Percentiles rank a stretch among this genome's conserved stretches.
Conservation (phyloP, 2,329 filamentous ascomycete genomes). For the Fusarium praegraminearum region DNA sequence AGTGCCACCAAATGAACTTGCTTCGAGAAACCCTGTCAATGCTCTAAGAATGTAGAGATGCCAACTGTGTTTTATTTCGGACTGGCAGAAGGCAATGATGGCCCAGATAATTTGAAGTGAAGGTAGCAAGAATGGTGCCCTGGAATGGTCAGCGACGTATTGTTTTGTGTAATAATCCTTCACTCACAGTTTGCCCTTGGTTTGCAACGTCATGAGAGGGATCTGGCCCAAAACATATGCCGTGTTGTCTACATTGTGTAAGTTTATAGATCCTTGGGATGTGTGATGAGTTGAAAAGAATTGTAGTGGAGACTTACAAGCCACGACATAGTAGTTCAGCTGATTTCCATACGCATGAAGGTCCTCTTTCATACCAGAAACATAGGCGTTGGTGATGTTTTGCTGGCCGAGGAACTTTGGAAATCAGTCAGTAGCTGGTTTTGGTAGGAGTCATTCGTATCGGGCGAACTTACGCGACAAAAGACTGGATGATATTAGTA, state of each 20-base stretch:
- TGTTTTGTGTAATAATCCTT: too few species aligned
- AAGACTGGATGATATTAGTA: not conserved
- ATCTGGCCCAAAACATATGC: slow-evolving; percentile 10
- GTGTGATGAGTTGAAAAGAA: not conserved
- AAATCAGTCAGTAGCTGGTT: too few species aligned
- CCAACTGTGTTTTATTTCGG: slow-evolving; percentile 7
- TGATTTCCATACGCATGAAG: not conserved
- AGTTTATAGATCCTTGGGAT: not conserved
- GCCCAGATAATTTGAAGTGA: slow-evolving; percentile 7
- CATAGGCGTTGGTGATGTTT: slow-evolving; percentile 10
- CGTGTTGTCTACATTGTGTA: not conserved
- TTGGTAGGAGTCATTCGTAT: too few species aligned
- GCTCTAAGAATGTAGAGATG: not conserved
- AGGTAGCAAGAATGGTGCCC: slow-evolving; percentile 1
- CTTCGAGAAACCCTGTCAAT: not conserved
- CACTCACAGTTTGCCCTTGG: slow-evolving; percentile 7
- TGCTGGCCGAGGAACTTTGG: not conserved
- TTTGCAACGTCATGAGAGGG: slow-evolving; percentile 5
- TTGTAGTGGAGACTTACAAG: not conserved
- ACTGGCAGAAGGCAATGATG: not conserved
- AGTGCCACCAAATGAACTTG: not conserved
- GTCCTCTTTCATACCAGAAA: slow-evolving; percentile 6
- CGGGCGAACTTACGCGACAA: not conserved
- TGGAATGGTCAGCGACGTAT: not conserved
- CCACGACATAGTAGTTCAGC: slow-evolving; percentile 10